Conservation (phyloP, 2,329 filamentous ascomycete species). For the Alternaria arborescens region DNA sequence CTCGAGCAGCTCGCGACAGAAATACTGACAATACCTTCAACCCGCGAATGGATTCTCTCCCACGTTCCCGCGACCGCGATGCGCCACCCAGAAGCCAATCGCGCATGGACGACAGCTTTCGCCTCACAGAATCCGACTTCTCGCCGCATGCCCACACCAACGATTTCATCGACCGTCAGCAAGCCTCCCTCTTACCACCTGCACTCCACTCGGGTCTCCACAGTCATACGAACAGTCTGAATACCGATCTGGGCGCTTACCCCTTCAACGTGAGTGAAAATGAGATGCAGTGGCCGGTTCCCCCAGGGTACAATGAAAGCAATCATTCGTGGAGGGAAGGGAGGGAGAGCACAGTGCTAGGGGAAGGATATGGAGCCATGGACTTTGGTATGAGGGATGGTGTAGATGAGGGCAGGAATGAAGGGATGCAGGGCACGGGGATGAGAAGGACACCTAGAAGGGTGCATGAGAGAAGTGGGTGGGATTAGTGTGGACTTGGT, state of each 20-base stretch:
- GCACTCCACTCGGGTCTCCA: not conserved
- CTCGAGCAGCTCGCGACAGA: slow-evolving; percentile 1
- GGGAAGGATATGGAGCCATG: not conserved
- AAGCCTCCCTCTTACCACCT: slow-evolving; percentile 13
- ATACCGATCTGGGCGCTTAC: slow-evolving; percentile 25
- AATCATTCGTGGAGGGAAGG: slow-evolving; percentile 4
- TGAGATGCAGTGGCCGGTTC: slow-evolving; percentile 31
- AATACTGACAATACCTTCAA: not conserved
- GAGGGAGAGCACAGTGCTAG: slow-evolving; percentile 19
- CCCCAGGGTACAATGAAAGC: slow-evolving; percentile 26
- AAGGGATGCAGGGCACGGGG: not conserved
- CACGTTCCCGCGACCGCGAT: slow-evolving; percentile 2
- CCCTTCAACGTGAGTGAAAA: slow-evolving; percentile 23
- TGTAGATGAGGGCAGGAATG: not conserved
- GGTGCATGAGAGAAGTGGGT: slow-evolving; percentile 19
- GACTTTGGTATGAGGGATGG: not conserved
- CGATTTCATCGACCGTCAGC: not conserved
- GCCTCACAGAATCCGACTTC: slow-evolving; percentile 13
- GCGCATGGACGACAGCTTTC: slow-evolving; percentile 10
- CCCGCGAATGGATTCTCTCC: slow-evolving; percentile 16
- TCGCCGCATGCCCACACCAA: slow-evolving; percentile 2
- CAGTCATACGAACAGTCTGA: slow-evolving; percentile 19
- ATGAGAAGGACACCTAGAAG: slow-evolving; percentile 14
- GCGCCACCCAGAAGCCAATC: slow-evolving; percentile 5
- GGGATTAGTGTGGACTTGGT: not conserved